Conservation (phyloP, 345 rosid species). For the Linum lewisii region DNA sequence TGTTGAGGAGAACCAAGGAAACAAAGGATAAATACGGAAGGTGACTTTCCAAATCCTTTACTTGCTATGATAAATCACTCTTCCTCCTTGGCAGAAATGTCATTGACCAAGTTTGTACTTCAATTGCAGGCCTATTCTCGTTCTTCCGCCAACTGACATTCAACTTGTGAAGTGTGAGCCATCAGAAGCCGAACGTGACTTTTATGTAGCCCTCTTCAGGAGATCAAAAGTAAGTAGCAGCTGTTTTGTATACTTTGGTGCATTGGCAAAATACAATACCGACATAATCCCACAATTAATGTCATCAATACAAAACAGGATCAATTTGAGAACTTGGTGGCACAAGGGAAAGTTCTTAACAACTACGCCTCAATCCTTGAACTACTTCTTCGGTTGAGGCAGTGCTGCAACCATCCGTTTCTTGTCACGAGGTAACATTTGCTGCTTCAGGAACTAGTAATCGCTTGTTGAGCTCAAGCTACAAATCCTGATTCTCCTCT, state of each 20-base stretch:
- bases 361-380: conserved; percentile 59
- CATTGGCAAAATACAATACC: too few species aligned
- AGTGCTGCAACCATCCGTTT: conserved; percentile 69
- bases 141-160: conserved; percentile 56
- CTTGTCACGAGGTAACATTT: conserved; percentile 50
- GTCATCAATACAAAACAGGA: conserved; percentile 32
- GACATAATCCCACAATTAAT: background rate
- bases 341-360: conserved; percentile 66
- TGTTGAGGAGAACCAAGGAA: conserved; percentile 69
- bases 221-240: conserved; percentile 42
- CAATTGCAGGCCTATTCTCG: conserved; percentile 50
- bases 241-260: background rate
- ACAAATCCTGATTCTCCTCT: background rate
- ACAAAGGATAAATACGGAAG: conserved; percentile 53
- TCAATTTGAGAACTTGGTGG: conserved; percentile 58
- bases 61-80: too few species aligned
- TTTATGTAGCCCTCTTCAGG: conserved; percentile 52
- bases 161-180: conserved; percentile 48
- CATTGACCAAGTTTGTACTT: background rate
- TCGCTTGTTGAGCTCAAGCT: background rate
- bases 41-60: conserved; percentile 16
- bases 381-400: conserved; percentile 59
- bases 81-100: too few species aligned
- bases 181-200: conserved; percentile 51
- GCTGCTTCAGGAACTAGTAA: background rate